Conservation (phyloP, 257 asterid species). For the Ocimum tenuiflorum region DNA sequence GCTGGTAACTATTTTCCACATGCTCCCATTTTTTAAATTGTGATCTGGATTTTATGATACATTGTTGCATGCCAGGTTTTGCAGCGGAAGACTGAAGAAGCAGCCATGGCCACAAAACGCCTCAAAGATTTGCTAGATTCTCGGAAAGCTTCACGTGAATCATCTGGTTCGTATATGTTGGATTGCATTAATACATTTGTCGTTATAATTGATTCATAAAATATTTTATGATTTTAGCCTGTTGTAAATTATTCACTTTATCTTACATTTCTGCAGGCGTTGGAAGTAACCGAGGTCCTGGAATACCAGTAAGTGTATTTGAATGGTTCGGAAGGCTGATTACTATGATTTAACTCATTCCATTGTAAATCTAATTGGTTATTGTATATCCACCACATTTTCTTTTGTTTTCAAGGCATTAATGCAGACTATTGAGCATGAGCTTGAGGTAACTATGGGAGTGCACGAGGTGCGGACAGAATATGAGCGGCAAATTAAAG, state of each 20-base stretch:
- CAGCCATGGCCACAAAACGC: conserved; percentile 85
- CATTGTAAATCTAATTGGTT: neutral
- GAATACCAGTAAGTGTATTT: conserved; percentile 54
- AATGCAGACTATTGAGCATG: conserved; percentile 79
- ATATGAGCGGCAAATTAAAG: conserved; percentile 87
- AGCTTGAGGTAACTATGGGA: conserved; percentile 86
- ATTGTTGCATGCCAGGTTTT: conserved; percentile 49
- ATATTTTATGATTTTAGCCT: neutral
- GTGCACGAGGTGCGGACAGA: conserved; percentile 93
- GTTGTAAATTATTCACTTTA: conserved; percentile 2
- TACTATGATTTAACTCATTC: neutral
- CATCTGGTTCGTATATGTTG: conserved; percentile 36
- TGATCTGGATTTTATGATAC: neutral
- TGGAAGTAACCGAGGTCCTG: conserved; percentile 58
- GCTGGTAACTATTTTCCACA: conserved; percentile 44
- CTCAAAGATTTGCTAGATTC: conserved; percentile 91
- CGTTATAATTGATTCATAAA: neutral
- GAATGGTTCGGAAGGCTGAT: neutral
- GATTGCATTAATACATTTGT: neutral
- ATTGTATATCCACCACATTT: neutral
- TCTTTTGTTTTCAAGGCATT: conserved; percentile 45
- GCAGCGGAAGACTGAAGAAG: conserved; percentile 95
- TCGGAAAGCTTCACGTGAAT: conserved; percentile 73
- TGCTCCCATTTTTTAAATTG: neutral
- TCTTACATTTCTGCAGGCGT: conserved; percentile 28